These are phyloP conservation scores for Rhodofomes roseus DNA, from an alignment of 1,284 basidiomycete species.

Conservation along the genomic window DNA sequence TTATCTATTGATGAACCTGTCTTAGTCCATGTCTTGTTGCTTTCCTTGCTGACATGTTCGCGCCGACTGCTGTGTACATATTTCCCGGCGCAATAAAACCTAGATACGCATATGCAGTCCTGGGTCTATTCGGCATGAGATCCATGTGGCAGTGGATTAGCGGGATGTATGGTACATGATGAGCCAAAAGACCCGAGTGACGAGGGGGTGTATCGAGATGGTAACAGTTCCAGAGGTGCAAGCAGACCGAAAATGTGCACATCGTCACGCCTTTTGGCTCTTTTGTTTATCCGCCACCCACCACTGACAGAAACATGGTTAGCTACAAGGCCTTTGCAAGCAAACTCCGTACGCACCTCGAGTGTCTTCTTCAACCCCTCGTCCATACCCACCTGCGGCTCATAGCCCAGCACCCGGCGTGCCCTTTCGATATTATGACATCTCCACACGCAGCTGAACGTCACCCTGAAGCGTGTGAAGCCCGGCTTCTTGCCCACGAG, in stretches of 20 bases:
- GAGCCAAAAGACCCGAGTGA: not conserved
- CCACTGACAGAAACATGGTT: constrained; percentile 13
- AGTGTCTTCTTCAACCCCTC: constrained; percentile 84
- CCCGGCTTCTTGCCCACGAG: constrained; percentile 79
- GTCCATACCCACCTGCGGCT: constrained; percentile 85
- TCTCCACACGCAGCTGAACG: constrained; percentile 68
- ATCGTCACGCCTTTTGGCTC: constrained; percentile 17
- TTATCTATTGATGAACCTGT: not conserved
- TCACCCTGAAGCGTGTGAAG: constrained; percentile 88
- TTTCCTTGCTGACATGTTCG: not conserved
- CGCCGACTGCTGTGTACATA: not conserved
- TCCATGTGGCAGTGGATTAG: not conserved
- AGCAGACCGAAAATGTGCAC: not conserved
- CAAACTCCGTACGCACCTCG: constrained; percentile 43
- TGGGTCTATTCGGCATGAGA: not conserved
- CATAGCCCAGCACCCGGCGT: constrained; percentile 87
- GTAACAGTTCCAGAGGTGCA: not conserved
- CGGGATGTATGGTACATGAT: not conserved
- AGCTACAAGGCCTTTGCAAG: not conserved
- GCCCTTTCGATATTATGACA: constrained; percentile 98
- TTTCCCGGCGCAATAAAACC: not conserved
- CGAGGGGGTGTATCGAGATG: not conserved
- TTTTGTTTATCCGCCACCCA: constrained; percentile 19
- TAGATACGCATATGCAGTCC: not conserved
- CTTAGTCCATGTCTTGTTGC: not conserved